phyloP scores from a whole-genome alignment of 2,329 filamentous ascomycete species.

The Colletotrichum graminicola region DNA sequence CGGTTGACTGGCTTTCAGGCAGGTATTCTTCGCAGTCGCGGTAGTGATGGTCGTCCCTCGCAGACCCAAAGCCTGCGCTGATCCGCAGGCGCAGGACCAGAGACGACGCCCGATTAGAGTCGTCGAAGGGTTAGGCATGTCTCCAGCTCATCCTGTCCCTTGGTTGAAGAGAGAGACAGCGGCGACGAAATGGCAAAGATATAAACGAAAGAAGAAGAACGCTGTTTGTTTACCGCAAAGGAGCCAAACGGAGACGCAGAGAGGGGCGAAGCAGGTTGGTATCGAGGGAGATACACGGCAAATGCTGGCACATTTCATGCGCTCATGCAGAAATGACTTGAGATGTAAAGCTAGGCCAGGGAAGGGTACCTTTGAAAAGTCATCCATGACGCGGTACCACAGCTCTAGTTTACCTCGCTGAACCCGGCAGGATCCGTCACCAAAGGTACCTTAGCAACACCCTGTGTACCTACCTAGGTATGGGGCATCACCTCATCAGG shows the following conservation, averaged over 20 bases:
- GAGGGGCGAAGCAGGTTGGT: slow-evolving; percentile 12
- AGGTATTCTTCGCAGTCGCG: slow-evolving; percentile 12
- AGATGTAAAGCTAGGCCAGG: slow-evolving; percentile 39
- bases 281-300: slow-evolving; percentile 24
- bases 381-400: slow-evolving; percentile 55
- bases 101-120: slow-evolving; percentile 52
- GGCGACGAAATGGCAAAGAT: background rate
- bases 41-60: slow-evolving; percentile 31
- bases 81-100: slow-evolving; percentile 46
- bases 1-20: slow-evolving; percentile 24
- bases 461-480: background rate
- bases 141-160: slow-evolving; percentile 52
- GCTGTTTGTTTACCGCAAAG: slow-evolving; percentile 26
- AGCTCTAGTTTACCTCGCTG: slow-evolving; percentile 34
- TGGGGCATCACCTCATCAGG: slow-evolving; percentile 29
- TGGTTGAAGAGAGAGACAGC: slow-evolving; percentile 37
- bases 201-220: background rate
- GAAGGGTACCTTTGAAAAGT: slow-evolving; percentile 49
- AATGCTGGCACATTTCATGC: slow-evolving; percentile 41
- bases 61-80: slow-evolving; percentile 41
- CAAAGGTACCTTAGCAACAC: slow-evolving; percentile 19
- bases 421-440: slow-evolving; percentile 39
- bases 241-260: background rate
- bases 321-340: slow-evolving; percentile 38
- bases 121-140: slow-evolving; percentile 55